Percentiles rank a stretch among this genome's conserved stretches.
These are phyloP conservation scores for Curvularia spicifera DNA, from an alignment of 2,329 filamentous ascomycete species.

Conservation along the genomic window DNA sequence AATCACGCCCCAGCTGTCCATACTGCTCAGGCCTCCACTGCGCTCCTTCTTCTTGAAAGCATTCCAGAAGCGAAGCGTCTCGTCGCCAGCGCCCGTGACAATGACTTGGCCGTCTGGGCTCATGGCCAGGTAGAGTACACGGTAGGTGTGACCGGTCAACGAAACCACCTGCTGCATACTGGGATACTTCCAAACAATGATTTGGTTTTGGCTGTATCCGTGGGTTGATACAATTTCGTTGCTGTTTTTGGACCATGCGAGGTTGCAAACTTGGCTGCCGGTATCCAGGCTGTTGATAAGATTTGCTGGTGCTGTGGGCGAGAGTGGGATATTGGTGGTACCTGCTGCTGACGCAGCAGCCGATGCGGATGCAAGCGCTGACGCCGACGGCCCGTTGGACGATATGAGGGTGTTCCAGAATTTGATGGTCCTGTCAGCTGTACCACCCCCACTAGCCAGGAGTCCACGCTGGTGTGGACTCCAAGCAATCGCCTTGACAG, in stretches of 20 bases:
- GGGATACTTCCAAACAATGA: slow-evolving; percentile 99
- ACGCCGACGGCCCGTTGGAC: slow-evolving; percentile 53
- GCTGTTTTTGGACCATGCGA: slow-evolving; percentile 96
- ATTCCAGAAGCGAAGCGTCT: slow-evolving; percentile 96
- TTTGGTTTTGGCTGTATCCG: slow-evolving; percentile 97
- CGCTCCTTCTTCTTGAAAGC: slow-evolving; percentile 86
- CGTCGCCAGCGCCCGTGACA: slow-evolving; percentile 94
- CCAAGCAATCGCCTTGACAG: slow-evolving; percentile 98
- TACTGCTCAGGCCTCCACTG: slow-evolving; percentile 60
- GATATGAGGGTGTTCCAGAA: slow-evolving; percentile 97
- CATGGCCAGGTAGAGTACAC: slow-evolving; percentile 95
- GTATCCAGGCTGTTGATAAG: slow-evolving; percentile 85
- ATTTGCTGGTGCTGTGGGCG: slow-evolving; percentile 50
- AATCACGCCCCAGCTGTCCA: slow-evolving; percentile 85
- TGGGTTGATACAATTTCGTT: slow-evolving; percentile 98
- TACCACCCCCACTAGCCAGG: slow-evolving; percentile 94
- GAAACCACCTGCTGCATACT: slow-evolving; percentile 97
- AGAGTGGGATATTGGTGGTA: slow-evolving; percentile 39
- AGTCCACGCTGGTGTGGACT: slow-evolving; percentile 94
- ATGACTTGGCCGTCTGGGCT: slow-evolving; percentile 93
- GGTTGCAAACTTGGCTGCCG: slow-evolving; percentile 97
- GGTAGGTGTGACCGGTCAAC: slow-evolving; percentile 93
- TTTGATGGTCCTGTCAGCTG: slow-evolving; percentile 93
- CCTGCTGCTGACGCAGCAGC: slow-evolving; percentile 44
- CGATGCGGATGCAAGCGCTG: slow-evolving; percentile 50